Evolutionary conservation across 805 yeast genomes (phyloP), one percentile per base, ranked within the genome.

Genomic region (Wickerhamomyces rabaulensis): DNA sequence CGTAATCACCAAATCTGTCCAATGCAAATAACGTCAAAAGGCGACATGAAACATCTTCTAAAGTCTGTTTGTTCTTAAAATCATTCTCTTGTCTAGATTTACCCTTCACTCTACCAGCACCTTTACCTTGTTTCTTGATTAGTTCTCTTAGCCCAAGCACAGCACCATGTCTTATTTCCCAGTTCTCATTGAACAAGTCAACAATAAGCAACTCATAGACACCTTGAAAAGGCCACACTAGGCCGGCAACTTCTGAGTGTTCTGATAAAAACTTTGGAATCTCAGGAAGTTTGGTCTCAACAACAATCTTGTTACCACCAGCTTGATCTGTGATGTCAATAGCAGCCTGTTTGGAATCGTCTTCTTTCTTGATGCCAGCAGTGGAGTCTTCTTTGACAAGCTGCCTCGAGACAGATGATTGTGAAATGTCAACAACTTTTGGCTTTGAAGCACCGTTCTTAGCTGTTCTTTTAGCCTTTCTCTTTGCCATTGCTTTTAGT

Each of bases 81-180:
- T 80, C 79, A 59, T 94, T 94, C 53, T 86, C 88, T 39, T 66
- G 69, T 42, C 58, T 63, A 0, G 84, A 58, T 49, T 77, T 79
- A 22, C 88, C 87, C 58, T 75, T 74, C 7, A 87, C 75, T 65
- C 95, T 77, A 15, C 97, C 97, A 2, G 92, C 95, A 22, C 92
- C 86, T 25, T 69, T 69, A 0, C 97, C 97, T 55, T 91, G 98
- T 50, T 78, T 81, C 50, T 80, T 79, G 41, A 89, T 73, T 44
- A 94, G 74, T 63, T 94, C 99, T 61, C 98, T 75, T 35, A 94
- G 69, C 0, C 98, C 98, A 57, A 94, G 74, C 3, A 95, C 87
- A 0, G 97, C 90, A 31, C 99, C 99, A 66, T 94, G 99, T 55
- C 99, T 79, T 15, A 84, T 75, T 67, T 94, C 98, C 99, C 99